phyloP scores from a whole-genome alignment of 2,329 filamentous ascomycete genomes.

The Neonectria sp. region DNA sequence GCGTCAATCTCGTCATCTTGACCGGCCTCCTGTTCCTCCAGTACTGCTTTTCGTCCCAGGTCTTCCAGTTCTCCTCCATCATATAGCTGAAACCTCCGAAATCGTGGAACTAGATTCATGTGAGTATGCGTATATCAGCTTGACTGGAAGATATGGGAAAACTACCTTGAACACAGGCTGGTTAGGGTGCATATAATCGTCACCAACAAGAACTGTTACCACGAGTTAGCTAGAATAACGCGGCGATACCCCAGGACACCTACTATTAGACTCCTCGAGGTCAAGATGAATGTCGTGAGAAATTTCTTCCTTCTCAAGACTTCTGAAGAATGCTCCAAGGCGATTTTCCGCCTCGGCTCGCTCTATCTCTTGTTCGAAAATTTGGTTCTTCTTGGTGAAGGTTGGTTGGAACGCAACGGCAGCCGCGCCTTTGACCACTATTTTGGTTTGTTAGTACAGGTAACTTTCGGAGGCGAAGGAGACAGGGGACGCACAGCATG shows the following conservation, averaged over 20 bases:
- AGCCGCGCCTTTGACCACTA: constrained; percentile 48
- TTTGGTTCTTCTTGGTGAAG: neutral
- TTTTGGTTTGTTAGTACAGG: neutral
- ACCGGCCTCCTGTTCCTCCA: constrained; percentile 37
- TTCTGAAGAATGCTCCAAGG: constrained; percentile 18
- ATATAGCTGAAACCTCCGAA: constrained; percentile 44
- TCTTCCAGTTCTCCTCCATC: constrained; percentile 40
- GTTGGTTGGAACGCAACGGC: constrained; percentile 47
- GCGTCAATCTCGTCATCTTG: constrained; percentile 43
- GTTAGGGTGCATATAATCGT: constrained; percentile 30
- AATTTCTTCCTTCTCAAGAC: constrained; percentile 19
- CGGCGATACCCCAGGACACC: neutral
- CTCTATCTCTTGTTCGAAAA: constrained; percentile 37
- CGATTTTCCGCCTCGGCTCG: constrained; percentile 7
- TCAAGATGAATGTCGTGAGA: constrained; percentile 50
- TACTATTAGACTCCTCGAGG: constrained; percentile 51
- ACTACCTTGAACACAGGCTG: constrained; percentile 47
- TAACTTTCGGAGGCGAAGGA: neutral
- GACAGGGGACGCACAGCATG: constrained; percentile 44
- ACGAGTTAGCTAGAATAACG: constrained; percentile 13
- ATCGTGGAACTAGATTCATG: constrained; percentile 45
- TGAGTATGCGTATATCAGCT: neutral
- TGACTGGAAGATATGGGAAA: neutral
- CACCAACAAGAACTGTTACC: constrained; percentile 41
- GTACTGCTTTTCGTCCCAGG: constrained; percentile 15